These are phyloP conservation scores for Ambrosia hybrid DNA, from an alignment of 140 eudicot species.

Conservation along the genomic window DNA sequence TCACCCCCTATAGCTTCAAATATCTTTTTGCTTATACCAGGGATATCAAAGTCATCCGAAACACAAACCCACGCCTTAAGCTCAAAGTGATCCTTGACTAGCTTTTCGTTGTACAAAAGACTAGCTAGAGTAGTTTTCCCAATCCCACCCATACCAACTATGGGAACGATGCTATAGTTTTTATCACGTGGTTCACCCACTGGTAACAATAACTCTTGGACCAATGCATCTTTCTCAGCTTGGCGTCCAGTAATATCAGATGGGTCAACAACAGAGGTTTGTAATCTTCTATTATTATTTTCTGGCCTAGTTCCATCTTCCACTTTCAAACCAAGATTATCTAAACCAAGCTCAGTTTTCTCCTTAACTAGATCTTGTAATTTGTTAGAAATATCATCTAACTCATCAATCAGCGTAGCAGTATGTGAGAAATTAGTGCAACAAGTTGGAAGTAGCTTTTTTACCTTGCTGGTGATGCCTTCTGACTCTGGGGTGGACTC, in stretches of 20 bases:
- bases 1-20: too few species aligned
- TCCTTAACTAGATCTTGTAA: not conserved
- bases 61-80: too few species aligned
- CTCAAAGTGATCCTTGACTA: too few species aligned
- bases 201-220: not conserved
- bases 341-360: not conserved
- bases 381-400: not conserved
- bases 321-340: not conserved
- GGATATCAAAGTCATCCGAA: too few species aligned
- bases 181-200: not conserved
- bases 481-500: too few species aligned
- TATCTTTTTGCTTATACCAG: too few species aligned
- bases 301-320: not conserved
- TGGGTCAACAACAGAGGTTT: not conserved
- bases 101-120: too few species aligned
- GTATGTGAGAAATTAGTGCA: too few species aligned
- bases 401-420: not conserved
- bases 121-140: too few species aligned
- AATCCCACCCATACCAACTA: too few species aligned
- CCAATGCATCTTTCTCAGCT: not conserved
- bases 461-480: too few species aligned
- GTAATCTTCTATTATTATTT: not conserved
- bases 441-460: too few species aligned
- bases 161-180: constrained; percentile 4
- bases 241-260: not conserved